Evolutionary conservation across 2,329 filamentous ascomycete genomes (phyloP), one percentile per base, ranked within the genome.

Genomic region (Penicillium sp.): DNA sequence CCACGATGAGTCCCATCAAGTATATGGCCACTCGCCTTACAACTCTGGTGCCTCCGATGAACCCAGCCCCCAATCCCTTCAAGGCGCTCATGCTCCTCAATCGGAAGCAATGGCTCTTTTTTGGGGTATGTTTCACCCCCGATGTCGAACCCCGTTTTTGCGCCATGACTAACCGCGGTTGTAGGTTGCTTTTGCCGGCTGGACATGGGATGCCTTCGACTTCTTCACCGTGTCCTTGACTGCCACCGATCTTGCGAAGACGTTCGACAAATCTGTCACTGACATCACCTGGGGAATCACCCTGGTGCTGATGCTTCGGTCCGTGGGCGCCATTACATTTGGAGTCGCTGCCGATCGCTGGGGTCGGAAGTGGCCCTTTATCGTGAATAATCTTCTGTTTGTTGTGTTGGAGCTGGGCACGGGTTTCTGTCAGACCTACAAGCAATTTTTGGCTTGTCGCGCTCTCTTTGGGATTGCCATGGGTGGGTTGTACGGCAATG

Each of bases 401-500:
- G 79, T 83, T 52, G 68, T 79, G 3, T 66, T 83, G 17, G 80
- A 83, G 57, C 68, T 83, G 7, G 80, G 73, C 2, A 80, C 80
- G 0, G 79, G 79, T 19, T 83, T 83, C 60, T 77, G 74, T 53
- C 64, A 75, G 8, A 81, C 76, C 2, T 82, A 81, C 59, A 62
- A 75, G 7, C 73, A 78, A 52, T 83, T 83, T 57, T 65, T 83
- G 31, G 80, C 70, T 2, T 77, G 80, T 41, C 72, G 80, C 15
- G 77, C 80, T 0, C 66, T 83, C 3, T 83, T 80, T 56, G 80
- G 80, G 19, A 78, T 83, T 58, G 80, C 80, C 6, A 83, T 83
- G 80, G 80, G 80, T 21, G 80, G 80, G 43, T 62, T 82, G 12
- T 82, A 81, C 57, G 80, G 80, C 3, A 82, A 82, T 57, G 78